Conservation (phyloP, 306 rosid species). For the Rosa rugosa region DNA sequence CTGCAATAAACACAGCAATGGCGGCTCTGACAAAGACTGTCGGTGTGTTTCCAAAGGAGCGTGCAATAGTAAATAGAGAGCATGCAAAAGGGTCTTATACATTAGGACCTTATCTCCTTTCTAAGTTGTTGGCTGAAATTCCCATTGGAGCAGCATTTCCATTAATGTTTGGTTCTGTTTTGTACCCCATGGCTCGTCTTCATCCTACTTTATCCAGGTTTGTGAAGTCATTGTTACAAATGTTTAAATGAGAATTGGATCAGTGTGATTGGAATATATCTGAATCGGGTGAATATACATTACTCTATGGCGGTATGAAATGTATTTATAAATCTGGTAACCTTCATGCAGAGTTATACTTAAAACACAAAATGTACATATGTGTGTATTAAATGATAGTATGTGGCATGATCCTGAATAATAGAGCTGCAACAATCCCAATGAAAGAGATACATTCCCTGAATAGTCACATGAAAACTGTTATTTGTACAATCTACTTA, state of each 20-base stretch:
- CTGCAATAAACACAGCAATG: constrained; percentile 97
- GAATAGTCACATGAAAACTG: background rate
- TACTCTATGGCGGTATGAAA: background rate
- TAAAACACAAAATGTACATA: background rate
- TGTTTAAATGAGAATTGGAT: background rate
- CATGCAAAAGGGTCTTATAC: constrained; percentile 80
- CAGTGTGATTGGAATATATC: background rate
- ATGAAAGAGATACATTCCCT: background rate
- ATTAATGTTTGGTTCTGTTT: constrained; percentile 76
- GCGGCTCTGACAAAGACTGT: constrained; percentile 96
- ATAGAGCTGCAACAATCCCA: background rate
- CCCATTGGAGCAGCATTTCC: constrained; percentile 97
- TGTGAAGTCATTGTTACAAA: background rate
- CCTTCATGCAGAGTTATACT: background rate
- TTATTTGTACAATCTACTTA: background rate
- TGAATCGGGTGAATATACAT: background rate
- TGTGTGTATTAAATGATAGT: background rate
- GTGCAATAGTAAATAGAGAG: constrained; percentile 90
- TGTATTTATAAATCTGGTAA: background rate
- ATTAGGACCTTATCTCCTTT: constrained; percentile 86
- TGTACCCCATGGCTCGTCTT: constrained; percentile 97
- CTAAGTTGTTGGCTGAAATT: constrained; percentile 87
- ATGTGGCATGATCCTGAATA: background rate
- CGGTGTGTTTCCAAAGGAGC: constrained; percentile 88
- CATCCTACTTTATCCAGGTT: constrained; percentile 82